These are phyloP conservation scores for Brassica nigra DNA, from an alignment of 345 rosid genomes.

Conservation along the genomic window DNA sequence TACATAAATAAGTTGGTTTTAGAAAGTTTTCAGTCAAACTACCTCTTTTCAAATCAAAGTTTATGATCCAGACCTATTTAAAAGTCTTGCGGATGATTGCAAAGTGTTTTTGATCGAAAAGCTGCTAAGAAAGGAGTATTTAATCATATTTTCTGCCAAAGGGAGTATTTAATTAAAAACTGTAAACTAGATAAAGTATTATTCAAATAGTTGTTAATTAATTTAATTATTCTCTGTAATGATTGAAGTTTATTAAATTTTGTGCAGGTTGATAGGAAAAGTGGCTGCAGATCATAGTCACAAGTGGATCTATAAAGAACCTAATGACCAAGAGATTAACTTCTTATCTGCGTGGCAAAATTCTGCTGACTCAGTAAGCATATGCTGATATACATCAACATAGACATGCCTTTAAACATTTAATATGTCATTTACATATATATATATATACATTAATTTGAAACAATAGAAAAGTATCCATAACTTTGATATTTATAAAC, in stretches of 20 bases:
- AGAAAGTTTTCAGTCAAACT: conserved; percentile 37
- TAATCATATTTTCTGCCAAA: not conserved
- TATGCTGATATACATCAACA: not conserved
- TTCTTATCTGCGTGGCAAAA: conserved; percentile 95
- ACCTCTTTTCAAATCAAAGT: conserved; percentile 21
- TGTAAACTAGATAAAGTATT: conserved; percentile 28
- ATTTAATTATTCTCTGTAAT: conserved; percentile 30
- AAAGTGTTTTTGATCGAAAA: conserved; percentile 1
- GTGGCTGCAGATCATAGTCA: conserved; percentile 96
- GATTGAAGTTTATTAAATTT: conserved; percentile 29
- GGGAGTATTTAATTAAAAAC: conserved; percentile 6
- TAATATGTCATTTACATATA: not conserved
- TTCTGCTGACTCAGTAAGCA: conserved; percentile 86
- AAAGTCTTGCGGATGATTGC: not conserved
- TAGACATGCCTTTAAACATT: not conserved
- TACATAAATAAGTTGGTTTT: conserved; percentile 22
- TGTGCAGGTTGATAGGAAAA: conserved; percentile 86
- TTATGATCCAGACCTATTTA: not conserved
- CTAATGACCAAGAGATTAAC: conserved; percentile 89
- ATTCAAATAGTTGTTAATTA: conserved; percentile 9
- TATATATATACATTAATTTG: not conserved
- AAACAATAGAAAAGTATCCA: not conserved
- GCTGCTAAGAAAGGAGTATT: not conserved
- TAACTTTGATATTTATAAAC: not conserved
- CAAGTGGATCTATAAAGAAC: conserved; percentile 94